Conservation (phyloP, 108 stramenopile species). For the Hondaea fermentalgiana region DNA sequence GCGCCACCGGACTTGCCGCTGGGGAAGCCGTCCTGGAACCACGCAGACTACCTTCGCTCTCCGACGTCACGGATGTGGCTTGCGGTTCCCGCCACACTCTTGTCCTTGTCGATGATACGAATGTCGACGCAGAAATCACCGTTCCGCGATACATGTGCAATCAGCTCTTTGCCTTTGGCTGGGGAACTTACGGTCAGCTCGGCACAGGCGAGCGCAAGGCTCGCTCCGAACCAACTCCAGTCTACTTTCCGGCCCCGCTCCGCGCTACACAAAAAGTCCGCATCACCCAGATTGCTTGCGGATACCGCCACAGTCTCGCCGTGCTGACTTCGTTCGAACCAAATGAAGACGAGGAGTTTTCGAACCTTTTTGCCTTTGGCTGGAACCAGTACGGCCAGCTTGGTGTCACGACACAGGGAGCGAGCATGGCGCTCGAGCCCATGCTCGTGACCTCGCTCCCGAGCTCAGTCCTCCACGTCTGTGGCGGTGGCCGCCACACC, state of each 20-base stretch:
- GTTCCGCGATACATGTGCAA: background rate
- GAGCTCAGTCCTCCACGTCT: background rate
- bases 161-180: background rate
- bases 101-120: background rate
- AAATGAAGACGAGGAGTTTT: background rate
- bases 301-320: slow-evolving; percentile 1
- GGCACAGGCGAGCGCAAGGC: background rate
- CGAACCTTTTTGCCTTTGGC: background rate
- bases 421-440: background rate
- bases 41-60: background rate
- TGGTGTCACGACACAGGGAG: background rate
- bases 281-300: background rate
- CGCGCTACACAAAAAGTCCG: background rate
- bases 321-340: background rate
- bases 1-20: background rate
- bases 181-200: slow-evolving; percentile 10
- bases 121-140: background rate
- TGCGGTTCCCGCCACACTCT: background rate
- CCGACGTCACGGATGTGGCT: background rate
- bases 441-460: background rate
- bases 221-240: background rate
- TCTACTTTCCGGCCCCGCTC: background rate
- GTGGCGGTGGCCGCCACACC: slow-evolving; percentile 1
- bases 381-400: slow-evolving; percentile 10
- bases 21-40: background rate